Base-by-base conservation (phyloP, 305 asterid genomes). In the Lippia alba region DNA sequence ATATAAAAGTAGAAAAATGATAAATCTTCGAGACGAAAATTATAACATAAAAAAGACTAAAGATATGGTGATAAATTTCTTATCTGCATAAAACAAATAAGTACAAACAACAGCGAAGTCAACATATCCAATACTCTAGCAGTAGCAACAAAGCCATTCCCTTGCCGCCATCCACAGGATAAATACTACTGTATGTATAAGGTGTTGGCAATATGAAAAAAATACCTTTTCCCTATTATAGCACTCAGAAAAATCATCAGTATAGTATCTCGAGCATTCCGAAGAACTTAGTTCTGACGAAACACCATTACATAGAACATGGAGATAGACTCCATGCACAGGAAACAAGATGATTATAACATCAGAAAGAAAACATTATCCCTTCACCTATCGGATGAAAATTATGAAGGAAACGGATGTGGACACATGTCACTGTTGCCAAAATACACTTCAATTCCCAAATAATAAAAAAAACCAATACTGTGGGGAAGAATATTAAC, bases 261-360 rank as follows among this genome's bases (percentile, higher is more conserved):
- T 39, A 24, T 24, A 44, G 34, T 14, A 56, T 56, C 45, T 41
- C n/a, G 16, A 30, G 49, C 58, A 46, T n/a, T 57, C 48, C 16
- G 0, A 67, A 20, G 4, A 41, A 67, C 56, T 34, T 0, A n/a
- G 6, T 48, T 46, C 18, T 44, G 46, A 69, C 66, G 34, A 53
- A 12, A 36, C 17, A n/a, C 19, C 16, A 40, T 12, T 60, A 59
- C 30, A 49, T 2, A 54, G 55, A 49, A 36, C 4, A 12, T 63
- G 30, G 40, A 6, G 61, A 24, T 4, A 8, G 74, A 60, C 16
- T 33, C 59, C 36, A 24, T 45, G 12, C 50, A 5, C 59, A 64
- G 49, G 30, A 24, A 48, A 70, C 30, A 41, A 70, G 56, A 66
- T 58, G 49, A 58, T 64, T 19, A 44, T n/a, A 67, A 17, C 40